Percentiles rank a stretch among this genome's conserved stretches.
Evolutionary conservation across 164 flowering plant genomes (phyloP).

Genomic region (Piper betle): DNA sequence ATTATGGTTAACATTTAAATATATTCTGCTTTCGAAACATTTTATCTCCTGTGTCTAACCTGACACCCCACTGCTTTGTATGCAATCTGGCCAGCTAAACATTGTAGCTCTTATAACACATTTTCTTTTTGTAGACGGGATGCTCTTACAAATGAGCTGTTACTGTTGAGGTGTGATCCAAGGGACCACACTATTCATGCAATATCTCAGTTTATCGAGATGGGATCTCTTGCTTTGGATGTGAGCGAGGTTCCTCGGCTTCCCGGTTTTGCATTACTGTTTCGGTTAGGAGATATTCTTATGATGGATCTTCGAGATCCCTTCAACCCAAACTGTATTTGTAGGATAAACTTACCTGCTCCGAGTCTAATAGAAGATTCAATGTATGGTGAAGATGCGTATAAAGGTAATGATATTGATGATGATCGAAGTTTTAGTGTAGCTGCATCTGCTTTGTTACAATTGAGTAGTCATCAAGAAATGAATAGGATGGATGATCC

Average conservation of each 20-base stretch:
- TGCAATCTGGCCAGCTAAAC: no score
- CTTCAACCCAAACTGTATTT: constrained; percentile 46
- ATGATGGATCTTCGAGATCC: constrained; percentile 86
- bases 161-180: constrained; percentile 57
- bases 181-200: constrained; percentile 30
- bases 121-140: constrained; percentile 35
- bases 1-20: no score
- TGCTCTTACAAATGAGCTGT: constrained; percentile 45
- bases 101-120: no score
- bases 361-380: constrained; percentile 38
- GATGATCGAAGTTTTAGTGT: constrained; percentile 78
- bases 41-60: no score
- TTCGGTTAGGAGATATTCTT: constrained; percentile 72
- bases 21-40: no score
- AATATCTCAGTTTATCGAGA: constrained; percentile 50
- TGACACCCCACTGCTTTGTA: no score
- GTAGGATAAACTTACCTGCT: constrained; percentile 34
- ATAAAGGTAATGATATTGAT: constrained; percentile 50
- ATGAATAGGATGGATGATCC: constrained; percentile 50
- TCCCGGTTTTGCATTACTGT: constrained; percentile 64
- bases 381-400: constrained; percentile 36
- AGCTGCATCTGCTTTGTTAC: constrained; percentile 82
- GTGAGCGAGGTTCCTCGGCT: constrained; percentile 75
- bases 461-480: constrained; percentile 52
- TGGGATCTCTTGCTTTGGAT: constrained; percentile 54